phyloP scores from a whole-genome alignment of 208 protist species.

The Naegleria lovaniensis region DNA sequence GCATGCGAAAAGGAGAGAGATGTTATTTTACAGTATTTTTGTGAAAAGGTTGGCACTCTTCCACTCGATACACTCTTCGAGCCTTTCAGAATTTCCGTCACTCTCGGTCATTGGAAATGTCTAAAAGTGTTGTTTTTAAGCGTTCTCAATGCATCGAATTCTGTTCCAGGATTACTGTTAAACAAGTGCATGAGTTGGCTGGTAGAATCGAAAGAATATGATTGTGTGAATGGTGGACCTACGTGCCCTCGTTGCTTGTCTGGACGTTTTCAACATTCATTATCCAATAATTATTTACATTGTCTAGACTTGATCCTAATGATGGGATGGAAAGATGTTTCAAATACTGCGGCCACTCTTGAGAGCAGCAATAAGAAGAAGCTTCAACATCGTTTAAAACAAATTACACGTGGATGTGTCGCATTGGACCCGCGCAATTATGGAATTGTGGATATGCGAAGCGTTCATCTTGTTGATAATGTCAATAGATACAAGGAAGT shows the following conservation, averaged over 20 bases:
- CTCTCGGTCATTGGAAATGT: background rate
- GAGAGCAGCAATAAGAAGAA: background rate
- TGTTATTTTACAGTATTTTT: background rate
- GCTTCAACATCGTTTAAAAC: background rate
- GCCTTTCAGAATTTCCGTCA: background rate
- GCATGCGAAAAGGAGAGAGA: background rate
- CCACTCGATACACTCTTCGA: background rate
- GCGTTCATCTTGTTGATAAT: background rate
- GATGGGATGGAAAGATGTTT: background rate
- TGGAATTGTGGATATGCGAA: background rate
- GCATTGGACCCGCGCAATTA: background rate
- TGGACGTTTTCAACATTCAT: background rate
- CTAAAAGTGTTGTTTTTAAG: background rate
- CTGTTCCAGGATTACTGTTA: background rate
- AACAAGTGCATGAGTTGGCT: background rate
- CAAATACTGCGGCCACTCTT: background rate
- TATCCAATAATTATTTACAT: background rate
- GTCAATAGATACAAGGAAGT: background rate
- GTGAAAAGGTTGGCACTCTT: background rate
- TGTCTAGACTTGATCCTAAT: background rate
- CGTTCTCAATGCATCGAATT: background rate
- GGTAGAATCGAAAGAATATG: background rate
- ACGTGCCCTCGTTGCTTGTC: background rate
- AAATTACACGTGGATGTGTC: background rate
- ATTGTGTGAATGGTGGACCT: background rate